Base-by-base conservation (phyloP, 352 stramenopile species). In the Pythium periplocum region DNA sequence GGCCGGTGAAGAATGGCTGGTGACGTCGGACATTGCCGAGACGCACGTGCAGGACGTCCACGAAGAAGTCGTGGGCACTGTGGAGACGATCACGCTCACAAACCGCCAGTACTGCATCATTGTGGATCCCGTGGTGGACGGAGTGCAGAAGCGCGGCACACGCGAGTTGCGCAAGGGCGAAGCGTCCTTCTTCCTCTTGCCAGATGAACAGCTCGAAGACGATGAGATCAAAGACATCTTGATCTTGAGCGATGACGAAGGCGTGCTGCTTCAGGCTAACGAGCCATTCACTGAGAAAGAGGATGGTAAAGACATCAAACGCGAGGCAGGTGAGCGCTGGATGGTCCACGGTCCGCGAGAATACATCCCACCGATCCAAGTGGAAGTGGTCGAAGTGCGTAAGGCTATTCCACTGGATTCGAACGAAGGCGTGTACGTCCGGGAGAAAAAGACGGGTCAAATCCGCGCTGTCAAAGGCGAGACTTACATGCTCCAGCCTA, bases 41-140 rank as follows among this genome's bases (percentile, higher is more conserved):
- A 89, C 73, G 0, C 82, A 92, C 48, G 71, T 92, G 2, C 78
- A 83, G 45, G 82, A 92, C 47, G 82, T 92, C 0, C 78, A 92
- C 42, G 82, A 92, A 66, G 73, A 78, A 4, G 77, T 92, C 36
- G 55, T 88, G 0, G 75, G 73, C 36, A 79, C 57, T 1, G 78
- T 90, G 37, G 57, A 57, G 32, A 71, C 84, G 51, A 82, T 73
- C 32, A 89, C 78, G 49, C 57, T 92, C 26, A 90, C 82, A 4
- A 90, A 92, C 55, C 78, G 79, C 44, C 82, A 92, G 58, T 92
- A 86, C 70, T 90, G 78, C 43, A 63, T 92, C n/a, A 77, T 92
- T 37, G 59, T 90, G 12, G 82, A 92, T 47, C 82, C 82, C 0
- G 55, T 90, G 1, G 70, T 90, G 3, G 59, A 81, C 30, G 73